These are phyloP conservation scores for Gamsiella multidivaricata DNA, from an alignment of 192 early-diverging fungal genomes.

Conservation along the genomic window DNA sequence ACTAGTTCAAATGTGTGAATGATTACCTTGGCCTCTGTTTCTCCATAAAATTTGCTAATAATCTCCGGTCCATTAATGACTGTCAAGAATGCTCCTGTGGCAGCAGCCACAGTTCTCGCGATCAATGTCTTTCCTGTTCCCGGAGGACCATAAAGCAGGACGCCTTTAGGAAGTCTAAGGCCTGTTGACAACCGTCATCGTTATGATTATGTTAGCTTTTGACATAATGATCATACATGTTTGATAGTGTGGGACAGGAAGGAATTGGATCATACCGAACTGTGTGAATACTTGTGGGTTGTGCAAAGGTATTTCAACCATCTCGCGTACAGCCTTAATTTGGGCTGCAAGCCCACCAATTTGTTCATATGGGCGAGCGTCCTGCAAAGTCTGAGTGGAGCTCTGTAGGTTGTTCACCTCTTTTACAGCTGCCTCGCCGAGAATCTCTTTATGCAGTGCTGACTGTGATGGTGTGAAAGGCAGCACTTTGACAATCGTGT, in stretches of 20 bases:
- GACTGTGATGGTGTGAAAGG: constrained; percentile 37
- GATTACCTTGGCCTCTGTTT: constrained; percentile 87
- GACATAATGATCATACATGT: too few species aligned
- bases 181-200: too few species aligned
- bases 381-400: not conserved
- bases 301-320: constrained; percentile 83
- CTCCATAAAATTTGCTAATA: constrained; percentile 90
- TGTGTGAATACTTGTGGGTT: constrained; percentile 77
- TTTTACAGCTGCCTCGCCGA: not conserved
- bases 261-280: constrained; percentile 63
- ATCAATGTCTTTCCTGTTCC: constrained; percentile 98
- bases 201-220: too few species aligned
- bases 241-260: too few species aligned
- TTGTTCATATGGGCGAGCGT: constrained; percentile 56
- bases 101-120: constrained; percentile 86
- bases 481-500: constrained; percentile 52
- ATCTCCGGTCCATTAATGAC: constrained; percentile 94
- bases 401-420: not conserved
- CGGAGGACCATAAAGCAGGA: constrained; percentile 90
- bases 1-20: not conserved
- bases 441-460: constrained; percentile 17
- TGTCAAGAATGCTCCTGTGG: constrained; percentile 78
- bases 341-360: constrained; percentile 88
- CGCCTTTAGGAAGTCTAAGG: constrained; percentile 89
- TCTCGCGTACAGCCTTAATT: constrained; percentile 78